phyloP scores from a whole-genome alignment of 805 yeast genomes.

The Nakazawaea ishiwadae region DNA sequence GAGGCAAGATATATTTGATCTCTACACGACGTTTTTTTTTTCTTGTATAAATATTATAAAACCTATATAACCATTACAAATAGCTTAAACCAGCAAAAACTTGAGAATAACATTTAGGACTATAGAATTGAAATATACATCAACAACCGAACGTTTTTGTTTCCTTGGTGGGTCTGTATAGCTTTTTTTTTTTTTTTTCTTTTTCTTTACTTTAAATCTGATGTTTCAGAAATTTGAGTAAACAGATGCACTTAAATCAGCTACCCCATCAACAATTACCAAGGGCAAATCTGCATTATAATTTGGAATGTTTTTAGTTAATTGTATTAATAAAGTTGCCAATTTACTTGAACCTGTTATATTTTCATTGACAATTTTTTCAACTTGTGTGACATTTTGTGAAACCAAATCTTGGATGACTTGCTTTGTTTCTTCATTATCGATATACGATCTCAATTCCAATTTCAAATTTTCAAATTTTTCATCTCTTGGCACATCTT shows the following conservation, averaged over 20 bases:
- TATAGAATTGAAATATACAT: too few relatives aligned
- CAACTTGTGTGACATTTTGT: conserved; percentile 7
- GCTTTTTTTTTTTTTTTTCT: too few relatives aligned
- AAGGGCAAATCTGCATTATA: conserved; percentile 30
- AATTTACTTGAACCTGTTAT: too few relatives aligned
- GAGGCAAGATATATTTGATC: conserved; percentile 20
- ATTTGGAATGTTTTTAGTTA: conserved; percentile 47
- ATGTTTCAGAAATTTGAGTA: conserved; percentile 61
- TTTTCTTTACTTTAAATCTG: too few relatives aligned
- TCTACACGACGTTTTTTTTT: too few relatives aligned
- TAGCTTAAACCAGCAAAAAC: too few relatives aligned
- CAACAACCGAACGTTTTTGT: too few relatives aligned
- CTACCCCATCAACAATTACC: conserved; percentile 58
- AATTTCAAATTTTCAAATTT: conserved; percentile 23
- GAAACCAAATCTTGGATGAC: conserved; percentile 32
- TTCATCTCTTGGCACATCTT: conserved; percentile 18
- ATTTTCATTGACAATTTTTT: conserved; percentile 12
- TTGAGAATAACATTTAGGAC: too few relatives aligned
- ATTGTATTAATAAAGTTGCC: conserved; percentile 66
- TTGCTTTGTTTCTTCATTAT: conserved; percentile 20
- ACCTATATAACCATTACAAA: too few relatives aligned
- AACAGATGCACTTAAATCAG: conserved; percentile 85
- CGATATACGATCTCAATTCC: conserved; percentile 26
- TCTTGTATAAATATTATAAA: too few relatives aligned
- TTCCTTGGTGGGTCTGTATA: too few relatives aligned